Evolutionary conservation across 2,329 filamentous ascomycete genomes (phyloP), one percentile per base, ranked within the genome.

Genomic region (Calycina marina): DNA sequence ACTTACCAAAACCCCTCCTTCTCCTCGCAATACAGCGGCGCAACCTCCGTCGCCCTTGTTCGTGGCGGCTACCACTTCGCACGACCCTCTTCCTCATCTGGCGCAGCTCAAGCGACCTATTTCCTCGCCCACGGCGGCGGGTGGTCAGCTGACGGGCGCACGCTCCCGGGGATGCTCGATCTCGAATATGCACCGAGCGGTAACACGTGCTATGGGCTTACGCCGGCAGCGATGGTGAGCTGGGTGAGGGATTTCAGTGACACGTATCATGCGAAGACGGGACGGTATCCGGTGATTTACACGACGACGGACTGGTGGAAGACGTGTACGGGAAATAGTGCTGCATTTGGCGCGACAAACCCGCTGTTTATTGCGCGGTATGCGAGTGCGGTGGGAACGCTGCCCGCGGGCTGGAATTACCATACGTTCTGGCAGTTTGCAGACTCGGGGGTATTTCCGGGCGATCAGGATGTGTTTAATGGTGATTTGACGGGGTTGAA

Each of bases 21-120:
- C 53, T 59, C 53, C 37, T 47, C 41, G 17, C 64, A 71, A 44
- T 69, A 68, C 48, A 52, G 39, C 3, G 57, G 57, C 15, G 65
- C 66, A 18, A 68, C 64, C 27, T 54, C 54, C 6, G 65, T 64
- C 3, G 60, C 60, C 14, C 52, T 72, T 37, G 63, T 71, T 47
- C 63, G 65, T 14, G 67, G 67, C 30, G 65, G 58, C 20, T 70
- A 71, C 45, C 67, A 72, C 56, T 69, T 68, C 40, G 67, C 67
- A 4, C 58, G 58, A 20, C 66, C 63, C 0, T 56, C 49, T 29
- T 44, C 47, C 11, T 58, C 57, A 40, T 54, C 58, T 4, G 65
- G 61, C 11, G 52, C 59, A 4, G 47, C 51, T 1, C 66, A 72
- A 44, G 67, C 67, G 5, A 51, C 57, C 8, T 69, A 55, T 51